These are phyloP conservation scores for Thalassiosira mediterranea DNA, from an alignment of 352 stramenopile genomes.

Conservation along the genomic window DNA sequence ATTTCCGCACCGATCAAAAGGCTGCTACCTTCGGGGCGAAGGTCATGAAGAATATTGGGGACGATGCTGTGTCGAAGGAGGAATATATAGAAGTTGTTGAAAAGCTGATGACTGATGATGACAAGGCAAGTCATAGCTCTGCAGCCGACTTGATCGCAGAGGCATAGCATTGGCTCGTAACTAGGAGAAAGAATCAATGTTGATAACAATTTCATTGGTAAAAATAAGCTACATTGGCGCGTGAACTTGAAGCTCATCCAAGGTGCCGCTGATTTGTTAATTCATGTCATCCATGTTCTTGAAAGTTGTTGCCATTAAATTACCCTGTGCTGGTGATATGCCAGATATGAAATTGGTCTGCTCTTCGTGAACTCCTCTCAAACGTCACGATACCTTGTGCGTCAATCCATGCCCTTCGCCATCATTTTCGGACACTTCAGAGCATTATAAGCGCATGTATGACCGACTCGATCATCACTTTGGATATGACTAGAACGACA, in stretches of 20 bases:
- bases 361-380: no score
- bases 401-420: no score
- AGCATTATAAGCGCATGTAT: conserved; percentile 34
- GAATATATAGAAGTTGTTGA: conserved; percentile 57
- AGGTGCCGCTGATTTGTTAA: no score
- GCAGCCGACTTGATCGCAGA: conserved; percentile 50
- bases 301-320: background rate
- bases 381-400: no score
- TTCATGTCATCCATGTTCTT: background rate
- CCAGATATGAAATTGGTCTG: no score
- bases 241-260: no score
- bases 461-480: conserved; percentile 25
- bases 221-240: conserved; percentile 11
- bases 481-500: conserved; percentile 24
- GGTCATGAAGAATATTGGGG: conserved; percentile 66
- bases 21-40: conserved; percentile 65
- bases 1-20: conserved; percentile 69
- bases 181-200: background rate
- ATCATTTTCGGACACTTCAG: no score
- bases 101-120: conserved; percentile 73
- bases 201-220: conserved; percentile 5
- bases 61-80: conserved; percentile 43
- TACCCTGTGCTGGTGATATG: no score
- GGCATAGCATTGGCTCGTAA: conserved; percentile 26
- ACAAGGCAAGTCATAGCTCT: conserved; percentile 56